Percentiles rank a stretch among this genome's conserved stretches.
phyloP scores from a whole-genome alignment of 768 basidiomycete species.

The Panaeolus papilionaceus region DNA sequence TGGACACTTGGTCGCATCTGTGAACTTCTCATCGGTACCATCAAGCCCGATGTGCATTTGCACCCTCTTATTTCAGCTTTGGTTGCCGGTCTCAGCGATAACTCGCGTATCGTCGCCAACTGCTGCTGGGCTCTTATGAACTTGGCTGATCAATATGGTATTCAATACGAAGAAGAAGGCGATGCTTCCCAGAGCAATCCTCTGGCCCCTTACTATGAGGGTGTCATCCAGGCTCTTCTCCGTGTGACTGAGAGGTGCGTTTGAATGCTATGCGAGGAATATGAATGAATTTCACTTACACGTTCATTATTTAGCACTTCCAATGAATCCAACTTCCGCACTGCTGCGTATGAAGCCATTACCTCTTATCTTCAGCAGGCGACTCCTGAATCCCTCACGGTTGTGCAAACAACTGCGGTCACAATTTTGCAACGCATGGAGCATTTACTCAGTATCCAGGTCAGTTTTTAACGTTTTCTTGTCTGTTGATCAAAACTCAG shows the following conservation, averaged over 20 bases:
- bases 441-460: constrained; percentile 83
- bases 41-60: constrained; percentile 90
- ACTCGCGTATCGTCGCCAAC: constrained; percentile 87
- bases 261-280: background rate
- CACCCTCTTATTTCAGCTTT: constrained; percentile 84
- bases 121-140: constrained; percentile 98
- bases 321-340: constrained; percentile 93
- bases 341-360: constrained; percentile 96
- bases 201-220: constrained; percentile 90
- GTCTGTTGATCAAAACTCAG: background rate
- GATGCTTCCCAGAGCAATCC: constrained; percentile 61
- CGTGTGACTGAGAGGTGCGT: constrained; percentile 86
- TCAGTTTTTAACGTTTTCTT: constrained; percentile 38
- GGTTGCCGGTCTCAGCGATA: constrained; percentile 80
- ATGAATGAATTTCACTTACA: constrained; percentile 16
- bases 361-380: constrained; percentile 86
- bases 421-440: constrained; percentile 92
- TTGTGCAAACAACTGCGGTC: constrained; percentile 83
- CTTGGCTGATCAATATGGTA: constrained; percentile 85
- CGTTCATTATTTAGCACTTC: constrained; percentile 52
- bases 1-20: constrained; percentile 98
- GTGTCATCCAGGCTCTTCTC: constrained; percentile 83
- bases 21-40: constrained; percentile 83
- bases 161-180: constrained; percentile 66
- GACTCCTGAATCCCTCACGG: constrained; percentile 75